A percentile compares a stretch with the other conserved stretches of the same genome.
These are phyloP conservation scores for Austropuccinia psidii DNA, from an alignment of 1,284 basidiomycete genomes.

Conservation along the genomic window DNA sequence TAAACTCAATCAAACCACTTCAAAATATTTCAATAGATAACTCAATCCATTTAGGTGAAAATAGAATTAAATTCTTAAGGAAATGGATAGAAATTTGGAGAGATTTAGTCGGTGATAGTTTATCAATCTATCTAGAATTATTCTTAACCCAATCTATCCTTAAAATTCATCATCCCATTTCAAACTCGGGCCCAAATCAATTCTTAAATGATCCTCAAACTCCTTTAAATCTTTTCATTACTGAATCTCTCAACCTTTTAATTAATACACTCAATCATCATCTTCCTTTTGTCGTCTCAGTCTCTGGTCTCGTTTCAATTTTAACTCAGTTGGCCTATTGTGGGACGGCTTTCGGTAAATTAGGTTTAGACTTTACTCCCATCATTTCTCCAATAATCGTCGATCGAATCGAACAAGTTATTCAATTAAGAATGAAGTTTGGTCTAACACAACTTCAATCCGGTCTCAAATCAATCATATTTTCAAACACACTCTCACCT, in stretches of 20 bases:
- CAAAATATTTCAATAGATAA: neutral
- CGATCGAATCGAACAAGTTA: neutral
- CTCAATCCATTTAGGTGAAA: neutral
- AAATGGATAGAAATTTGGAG: conserved; percentile 20
- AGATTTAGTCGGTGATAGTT: conserved; percentile 12
- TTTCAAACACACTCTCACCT: neutral
- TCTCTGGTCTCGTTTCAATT: conserved; percentile 67
- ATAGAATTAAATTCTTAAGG: conserved; percentile 1
- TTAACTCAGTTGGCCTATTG: conserved; percentile 88
- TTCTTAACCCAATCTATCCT: neutral
- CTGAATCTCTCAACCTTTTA: conserved; percentile 10
- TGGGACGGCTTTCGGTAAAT: conserved; percentile 77
- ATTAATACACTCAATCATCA: conserved; percentile 37
- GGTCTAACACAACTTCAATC: neutral
- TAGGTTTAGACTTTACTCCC: conserved; percentile 68
- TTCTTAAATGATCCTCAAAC: neutral
- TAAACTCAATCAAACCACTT: neutral
- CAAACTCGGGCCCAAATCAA: neutral
- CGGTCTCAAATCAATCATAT: conserved; percentile 1
- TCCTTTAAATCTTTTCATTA: conserved; percentile 21
- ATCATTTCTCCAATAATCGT: conserved; percentile 44
- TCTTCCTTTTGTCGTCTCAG: conserved; percentile 54
- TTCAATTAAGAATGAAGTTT: neutral
- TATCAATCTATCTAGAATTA: conserved; percentile 21
- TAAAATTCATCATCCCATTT: neutral